Percentiles rank a stretch among this genome's conserved stretches.
These are phyloP conservation scores for Evernia prunastri DNA, from an alignment of 495 filamentous ascomycete species.

Conservation along the genomic window DNA sequence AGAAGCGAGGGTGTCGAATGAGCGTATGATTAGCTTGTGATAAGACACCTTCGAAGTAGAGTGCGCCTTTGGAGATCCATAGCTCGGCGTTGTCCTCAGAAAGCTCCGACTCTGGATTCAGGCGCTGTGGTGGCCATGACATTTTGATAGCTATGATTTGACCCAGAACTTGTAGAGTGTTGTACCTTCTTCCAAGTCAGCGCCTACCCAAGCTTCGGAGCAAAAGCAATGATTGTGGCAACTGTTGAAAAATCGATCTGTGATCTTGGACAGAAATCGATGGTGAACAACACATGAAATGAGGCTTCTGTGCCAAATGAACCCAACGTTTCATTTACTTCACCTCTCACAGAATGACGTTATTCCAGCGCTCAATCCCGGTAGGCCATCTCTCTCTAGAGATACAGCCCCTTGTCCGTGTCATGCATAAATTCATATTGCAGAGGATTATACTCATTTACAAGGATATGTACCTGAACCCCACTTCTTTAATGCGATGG, in stretches of 20 bases:
- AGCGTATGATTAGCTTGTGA: background rate
- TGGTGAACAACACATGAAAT: background rate
- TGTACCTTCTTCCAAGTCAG: background rate
- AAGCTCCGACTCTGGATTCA: constrained; percentile 1
- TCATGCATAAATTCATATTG: background rate
- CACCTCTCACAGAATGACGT: background rate
- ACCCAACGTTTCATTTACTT: background rate
- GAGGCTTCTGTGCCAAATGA: background rate
- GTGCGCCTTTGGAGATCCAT: background rate
- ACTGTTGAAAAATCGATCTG: background rate
- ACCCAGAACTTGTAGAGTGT: background rate
- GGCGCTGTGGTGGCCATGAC: constrained; percentile 7
- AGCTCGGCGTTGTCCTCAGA: background rate
- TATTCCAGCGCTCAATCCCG: background rate
- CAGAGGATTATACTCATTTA: background rate
- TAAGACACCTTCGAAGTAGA: constrained; percentile 2
- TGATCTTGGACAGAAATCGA: background rate
- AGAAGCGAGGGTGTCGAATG: constrained; percentile 3
- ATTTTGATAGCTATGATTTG: background rate
- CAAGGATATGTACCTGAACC: background rate
- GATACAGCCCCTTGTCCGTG: background rate
- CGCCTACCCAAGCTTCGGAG: background rate
- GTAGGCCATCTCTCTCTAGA: background rate
- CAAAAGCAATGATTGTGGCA: background rate
- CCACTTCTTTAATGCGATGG: background rate